A percentile compares a stretch with the other conserved stretches of the same genome.
Conservation (phyloP, 192 early-diverging fungal genomes). For the Coemansia interrupta region DNA sequence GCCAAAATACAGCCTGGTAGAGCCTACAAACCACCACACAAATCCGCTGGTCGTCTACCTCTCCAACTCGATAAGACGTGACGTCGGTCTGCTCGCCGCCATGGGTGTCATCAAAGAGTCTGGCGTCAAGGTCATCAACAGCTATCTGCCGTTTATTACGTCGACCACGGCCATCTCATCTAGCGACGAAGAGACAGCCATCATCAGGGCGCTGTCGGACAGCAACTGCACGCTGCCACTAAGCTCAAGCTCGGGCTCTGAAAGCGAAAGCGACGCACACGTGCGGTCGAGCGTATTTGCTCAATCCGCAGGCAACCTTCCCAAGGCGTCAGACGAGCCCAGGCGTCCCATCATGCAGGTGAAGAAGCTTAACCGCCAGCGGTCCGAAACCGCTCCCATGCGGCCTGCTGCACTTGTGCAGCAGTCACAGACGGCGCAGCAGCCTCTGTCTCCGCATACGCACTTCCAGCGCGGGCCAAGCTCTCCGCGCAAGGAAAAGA, state of each 20-base stretch:
- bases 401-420: slow-evolving; percentile 8
- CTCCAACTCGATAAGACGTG: slow-evolving; percentile 48
- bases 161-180: background rate
- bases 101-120: slow-evolving; percentile 46
- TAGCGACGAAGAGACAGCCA: slow-evolving; percentile 24
- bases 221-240: slow-evolving; percentile 12
- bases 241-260: background rate
- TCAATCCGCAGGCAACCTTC: slow-evolving; percentile 6
- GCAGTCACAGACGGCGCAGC: slow-evolving; percentile 3
- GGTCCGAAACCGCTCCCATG: slow-evolving; percentile 49
- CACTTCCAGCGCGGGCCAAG: slow-evolving; percentile 24
- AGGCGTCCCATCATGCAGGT: slow-evolving; percentile 13
- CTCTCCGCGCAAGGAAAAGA: slow-evolving; percentile 35
- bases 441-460: slow-evolving; percentile 5
- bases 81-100: slow-evolving; percentile 45
- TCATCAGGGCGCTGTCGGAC: slow-evolving; percentile 19
- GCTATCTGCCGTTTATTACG: slow-evolving; percentile 38
- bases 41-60: slow-evolving; percentile 41
- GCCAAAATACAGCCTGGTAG: slow-evolving; percentile 29
- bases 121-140: slow-evolving; percentile 31
- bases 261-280: background rate
- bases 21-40: slow-evolving; percentile 8
- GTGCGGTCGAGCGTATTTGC: slow-evolving; percentile 3
- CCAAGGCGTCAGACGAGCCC: slow-evolving; percentile 16
- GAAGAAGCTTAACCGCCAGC: slow-evolving; percentile 43